Evolutionary conservation across 1,284 basidiomycete genomes (phyloP).

Genomic region (Cryptococcus jaspeensis): DNA sequence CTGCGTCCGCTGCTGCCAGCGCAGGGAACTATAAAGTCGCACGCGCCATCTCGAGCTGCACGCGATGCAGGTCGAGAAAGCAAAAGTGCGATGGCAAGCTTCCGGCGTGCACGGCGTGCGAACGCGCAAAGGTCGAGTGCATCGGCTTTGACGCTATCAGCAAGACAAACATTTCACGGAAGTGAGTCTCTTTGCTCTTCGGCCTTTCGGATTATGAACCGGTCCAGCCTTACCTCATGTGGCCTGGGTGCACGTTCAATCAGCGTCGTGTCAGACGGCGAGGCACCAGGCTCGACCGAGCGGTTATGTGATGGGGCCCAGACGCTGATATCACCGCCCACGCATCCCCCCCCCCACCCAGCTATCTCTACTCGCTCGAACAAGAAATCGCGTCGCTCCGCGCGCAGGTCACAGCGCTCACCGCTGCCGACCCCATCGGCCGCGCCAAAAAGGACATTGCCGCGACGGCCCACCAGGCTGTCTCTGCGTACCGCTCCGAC

Average conservation of each 20-base stretch:
- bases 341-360: slow-evolving; percentile 18
- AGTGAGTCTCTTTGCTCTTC: no score
- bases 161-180: slow-evolving; percentile 53
- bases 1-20: not conserved
- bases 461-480: slow-evolving; percentile 22
- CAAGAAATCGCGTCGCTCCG: slow-evolving; percentile 49
- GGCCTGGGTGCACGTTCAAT: no score
- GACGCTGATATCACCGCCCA: not conserved
- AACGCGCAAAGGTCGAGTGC: slow-evolving; percentile 53
- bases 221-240: no score
- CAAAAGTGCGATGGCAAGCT: slow-evolving; percentile 53
- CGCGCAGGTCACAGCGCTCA: slow-evolving; percentile 43
- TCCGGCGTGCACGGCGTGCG: slow-evolving; percentile 49
- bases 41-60: slow-evolving; percentile 52
- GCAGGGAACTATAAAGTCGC: slow-evolving; percentile 46
- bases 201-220: no score
- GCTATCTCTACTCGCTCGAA: slow-evolving; percentile 52
- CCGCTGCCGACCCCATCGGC: slow-evolving; percentile 21
- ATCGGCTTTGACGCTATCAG: slow-evolving; percentile 53
- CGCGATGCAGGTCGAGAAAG: slow-evolving; percentile 50
- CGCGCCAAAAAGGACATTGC: slow-evolving; percentile 29
- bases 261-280: no score
- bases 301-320: not conserved
- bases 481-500: slow-evolving; percentile 22
- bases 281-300: no score